phyloP scores from a whole-genome alignment of 1,139 yeast species.

The Candida sanyaensis region DNA sequence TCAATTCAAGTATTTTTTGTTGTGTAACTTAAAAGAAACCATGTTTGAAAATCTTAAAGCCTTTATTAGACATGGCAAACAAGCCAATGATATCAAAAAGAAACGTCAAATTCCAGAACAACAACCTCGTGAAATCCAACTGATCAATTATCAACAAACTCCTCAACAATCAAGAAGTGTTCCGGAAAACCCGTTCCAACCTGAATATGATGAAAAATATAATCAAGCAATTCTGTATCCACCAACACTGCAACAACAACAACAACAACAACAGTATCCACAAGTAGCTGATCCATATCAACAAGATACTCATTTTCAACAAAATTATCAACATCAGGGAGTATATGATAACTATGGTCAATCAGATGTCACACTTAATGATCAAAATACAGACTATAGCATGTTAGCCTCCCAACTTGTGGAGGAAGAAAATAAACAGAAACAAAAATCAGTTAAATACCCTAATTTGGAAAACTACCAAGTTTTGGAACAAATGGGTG shows the following conservation, averaged over 20 bases:
- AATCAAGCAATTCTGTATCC: background rate
- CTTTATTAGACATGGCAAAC: conserved; percentile 82
- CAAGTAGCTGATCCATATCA: conserved; percentile 9
- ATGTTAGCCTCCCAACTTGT: conserved; percentile 62
- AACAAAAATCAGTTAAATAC: conserved; percentile 39
- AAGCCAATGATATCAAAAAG: conserved; percentile 52
- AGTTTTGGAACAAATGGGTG: conserved; percentile 72
- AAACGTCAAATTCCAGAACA: conserved; percentile 13
- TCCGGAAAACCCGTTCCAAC: background rate
- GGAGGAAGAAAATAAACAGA: conserved; percentile 54
- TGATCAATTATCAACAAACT: background rate
- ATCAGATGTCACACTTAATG: conserved; percentile 12
- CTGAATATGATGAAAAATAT: background rate
- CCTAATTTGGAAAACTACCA: conserved; percentile 51
- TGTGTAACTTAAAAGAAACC: background rate
- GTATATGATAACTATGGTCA: conserved; percentile 11
- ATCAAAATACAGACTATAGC: conserved; percentile 30
- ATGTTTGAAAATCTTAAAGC: conserved; percentile 69
- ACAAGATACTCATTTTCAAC: conserved; percentile 3
- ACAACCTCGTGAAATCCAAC: conserved; percentile 4
- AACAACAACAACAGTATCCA: conserved; percentile 12
- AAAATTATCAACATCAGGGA: conserved; percentile 6
- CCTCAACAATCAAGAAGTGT: conserved; percentile 1
- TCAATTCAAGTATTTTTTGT: too few relatives aligned
- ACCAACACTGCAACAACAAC: conserved; percentile 1